Conservation (phyloP, 768 basidiomycete species). For the Melanogaster broomeanus region DNA sequence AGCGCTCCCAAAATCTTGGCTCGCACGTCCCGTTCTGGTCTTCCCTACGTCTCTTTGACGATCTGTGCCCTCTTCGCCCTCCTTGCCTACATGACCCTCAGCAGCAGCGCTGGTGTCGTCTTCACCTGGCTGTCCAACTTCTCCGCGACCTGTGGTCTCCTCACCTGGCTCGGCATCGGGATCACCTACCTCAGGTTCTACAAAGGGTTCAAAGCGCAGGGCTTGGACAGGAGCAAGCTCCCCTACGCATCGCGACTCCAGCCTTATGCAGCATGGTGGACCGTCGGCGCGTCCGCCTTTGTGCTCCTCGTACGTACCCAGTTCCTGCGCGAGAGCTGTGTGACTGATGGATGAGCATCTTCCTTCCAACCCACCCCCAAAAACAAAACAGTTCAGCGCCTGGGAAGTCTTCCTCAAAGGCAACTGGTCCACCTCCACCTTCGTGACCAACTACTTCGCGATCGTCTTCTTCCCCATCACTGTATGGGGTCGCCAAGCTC, state of each 20-base stretch:
- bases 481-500: conserved; percentile 38
- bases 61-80: conserved; percentile 33
- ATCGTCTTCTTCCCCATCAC: conserved; percentile 46
- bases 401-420: conserved; percentile 44
- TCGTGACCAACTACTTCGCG: conserved; percentile 45
- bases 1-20: conserved; percentile 56
- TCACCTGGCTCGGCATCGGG: conserved; percentile 46
- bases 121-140: conserved; percentile 44
- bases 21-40: conserved; percentile 38
- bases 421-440: conserved; percentile 38
- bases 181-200: conserved; percentile 50
- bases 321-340: background rate
- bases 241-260: conserved; percentile 46
- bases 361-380: background rate
- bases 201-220: conserved; percentile 50
- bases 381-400: conserved; percentile 35
- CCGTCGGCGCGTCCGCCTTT: conserved; percentile 26
- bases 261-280: conserved; percentile 43
- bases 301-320: conserved; percentile 36
- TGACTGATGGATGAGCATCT: background rate
- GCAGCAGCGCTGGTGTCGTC: conserved; percentile 34
- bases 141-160: conserved; percentile 40
- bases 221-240: conserved; percentile 45
- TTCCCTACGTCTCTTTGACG: conserved; percentile 45
- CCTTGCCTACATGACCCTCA: conserved; percentile 44